A percentile compares a stretch with the other conserved stretches of the same genome.
These are phyloP conservation scores for Articulospora tetracladia DNA, from an alignment of 495 filamentous ascomycete species.

Conservation along the genomic window DNA sequence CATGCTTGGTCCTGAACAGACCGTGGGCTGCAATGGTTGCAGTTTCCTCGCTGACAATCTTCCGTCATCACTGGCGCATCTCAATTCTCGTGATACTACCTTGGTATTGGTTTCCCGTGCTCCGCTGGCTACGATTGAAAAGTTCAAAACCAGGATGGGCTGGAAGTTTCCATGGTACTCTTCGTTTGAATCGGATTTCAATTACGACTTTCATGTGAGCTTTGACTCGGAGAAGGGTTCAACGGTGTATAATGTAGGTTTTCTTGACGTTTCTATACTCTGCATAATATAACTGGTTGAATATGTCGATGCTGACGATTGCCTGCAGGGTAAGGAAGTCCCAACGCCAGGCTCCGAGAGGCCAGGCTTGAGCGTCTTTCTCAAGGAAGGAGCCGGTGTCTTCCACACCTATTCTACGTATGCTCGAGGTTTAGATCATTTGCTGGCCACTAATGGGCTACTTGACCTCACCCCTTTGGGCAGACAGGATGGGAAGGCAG, in stretches of 20 bases:
- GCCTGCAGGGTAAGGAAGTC: neutral
- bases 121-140: slow-evolving; percentile 31
- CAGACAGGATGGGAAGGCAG: slow-evolving; percentile 20
- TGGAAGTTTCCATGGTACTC: slow-evolving; percentile 41
- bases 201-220: slow-evolving; percentile 33
- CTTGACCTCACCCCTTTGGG: slow-evolving; percentile 33
- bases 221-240: slow-evolving; percentile 22
- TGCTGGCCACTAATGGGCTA: slow-evolving; percentile 24
- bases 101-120: slow-evolving; percentile 37
- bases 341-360: slow-evolving; percentile 25
- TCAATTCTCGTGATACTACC: slow-evolving; percentile 31
- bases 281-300: neutral
- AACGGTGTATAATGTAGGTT: slow-evolving; percentile 29
- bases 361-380: slow-evolving; percentile 37
- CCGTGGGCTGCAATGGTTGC: slow-evolving; percentile 35
- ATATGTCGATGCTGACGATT: neutral
- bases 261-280: neutral
- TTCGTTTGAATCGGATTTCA: slow-evolving; percentile 29
- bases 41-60: slow-evolving; percentile 37
- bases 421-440: slow-evolving; percentile 32
- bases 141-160: slow-evolving; percentile 34
- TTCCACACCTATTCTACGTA: slow-evolving; percentile 41
- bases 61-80: slow-evolving; percentile 32
- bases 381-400: slow-evolving; percentile 29
- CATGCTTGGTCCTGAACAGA: slow-evolving; percentile 35